phyloP scores from a whole-genome alignment of 345 rosid genomes.

The Salix exigua region DNA sequence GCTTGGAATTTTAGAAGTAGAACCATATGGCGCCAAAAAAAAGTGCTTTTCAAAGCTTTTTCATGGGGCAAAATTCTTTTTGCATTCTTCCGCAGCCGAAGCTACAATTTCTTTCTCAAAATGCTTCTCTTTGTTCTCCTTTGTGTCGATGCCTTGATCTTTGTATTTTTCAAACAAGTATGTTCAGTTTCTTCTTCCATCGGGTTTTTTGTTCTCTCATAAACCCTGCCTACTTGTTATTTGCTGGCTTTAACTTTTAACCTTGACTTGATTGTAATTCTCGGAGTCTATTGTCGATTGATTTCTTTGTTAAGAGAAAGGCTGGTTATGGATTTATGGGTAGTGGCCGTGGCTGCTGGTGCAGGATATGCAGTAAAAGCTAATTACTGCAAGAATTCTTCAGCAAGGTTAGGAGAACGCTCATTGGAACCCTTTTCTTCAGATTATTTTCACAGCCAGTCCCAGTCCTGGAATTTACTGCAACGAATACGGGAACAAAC shows the following conservation, averaged over 20 bases:
- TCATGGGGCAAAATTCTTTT: neutral
- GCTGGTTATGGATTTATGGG: conserved; percentile 37
- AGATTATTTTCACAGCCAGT: neutral
- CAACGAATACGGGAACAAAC: conserved; percentile 21
- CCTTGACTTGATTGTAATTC: neutral
- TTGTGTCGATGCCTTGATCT: neutral
- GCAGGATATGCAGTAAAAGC: conserved; percentile 28
- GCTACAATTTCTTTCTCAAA: neutral
- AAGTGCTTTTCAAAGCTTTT: neutral
- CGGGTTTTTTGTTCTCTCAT: neutral
- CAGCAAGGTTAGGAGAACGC: conserved; percentile 7
- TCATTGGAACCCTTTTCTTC: conserved; percentile 11
- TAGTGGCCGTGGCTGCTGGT: conserved; percentile 43
- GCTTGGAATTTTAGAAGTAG: neutral
- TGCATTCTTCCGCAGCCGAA: neutral
- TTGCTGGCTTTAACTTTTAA: neutral
- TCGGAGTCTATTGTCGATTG: neutral
- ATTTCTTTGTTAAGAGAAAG: neutral
- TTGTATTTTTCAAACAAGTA: neutral
- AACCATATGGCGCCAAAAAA: conserved; percentile 4
- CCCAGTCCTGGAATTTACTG: conserved; percentile 18
- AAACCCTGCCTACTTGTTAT: neutral
- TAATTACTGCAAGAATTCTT: conserved; percentile 24
- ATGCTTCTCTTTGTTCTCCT: neutral
- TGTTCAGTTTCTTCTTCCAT: neutral